Evolutionary conservation across 805 yeast species (phyloP).

Genomic region (Schwanniomyces yamadae): DNA sequence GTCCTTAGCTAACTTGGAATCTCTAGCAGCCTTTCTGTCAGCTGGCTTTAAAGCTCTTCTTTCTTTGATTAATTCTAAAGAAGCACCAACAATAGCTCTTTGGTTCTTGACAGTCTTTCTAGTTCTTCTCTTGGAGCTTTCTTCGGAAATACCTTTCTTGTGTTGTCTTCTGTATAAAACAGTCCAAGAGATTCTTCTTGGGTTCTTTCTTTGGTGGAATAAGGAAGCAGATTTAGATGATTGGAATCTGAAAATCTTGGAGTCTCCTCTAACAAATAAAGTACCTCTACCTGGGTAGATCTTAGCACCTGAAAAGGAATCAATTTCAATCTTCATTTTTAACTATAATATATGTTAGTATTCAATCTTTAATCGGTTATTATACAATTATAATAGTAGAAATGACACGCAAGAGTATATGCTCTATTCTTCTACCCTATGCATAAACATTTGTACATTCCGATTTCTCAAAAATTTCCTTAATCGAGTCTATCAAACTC

Average conservation of each 20-base stretch:
- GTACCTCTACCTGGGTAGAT: slow-evolving; percentile 99
- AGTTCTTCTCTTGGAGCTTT: slow-evolving; percentile 93
- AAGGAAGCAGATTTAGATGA: slow-evolving; percentile 96
- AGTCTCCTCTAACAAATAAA: slow-evolving; percentile 98
- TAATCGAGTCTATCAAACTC: no score
- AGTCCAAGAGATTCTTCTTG: slow-evolving; percentile 99
- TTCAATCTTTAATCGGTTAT: background rate
- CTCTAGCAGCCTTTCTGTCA: slow-evolving; percentile 97
- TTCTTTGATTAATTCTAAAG: slow-evolving; percentile 96
- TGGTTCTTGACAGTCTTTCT: slow-evolving; percentile 98
- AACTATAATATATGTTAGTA: slow-evolving; percentile 32
- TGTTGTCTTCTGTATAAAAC: slow-evolving; percentile 99
- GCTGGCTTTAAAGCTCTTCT: slow-evolving; percentile 95
- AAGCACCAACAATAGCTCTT: slow-evolving; percentile 99
- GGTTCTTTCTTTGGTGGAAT: slow-evolving; percentile 99
- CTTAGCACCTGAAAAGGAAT: slow-evolving; percentile 98
- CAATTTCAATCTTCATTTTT: slow-evolving; percentile 98
- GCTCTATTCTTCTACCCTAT: no score
- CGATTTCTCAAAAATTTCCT: no score
- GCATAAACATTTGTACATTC: no score
- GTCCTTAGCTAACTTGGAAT: slow-evolving; percentile 77
- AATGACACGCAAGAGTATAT: no score
- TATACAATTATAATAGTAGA: no score
- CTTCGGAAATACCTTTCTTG: slow-evolving; percentile 99
- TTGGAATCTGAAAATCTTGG: slow-evolving; percentile 99